A percentile compares a stretch with the other conserved stretches of the same genome.
Evolutionary conservation across 2,329 filamentous ascomycete genomes (phyloP).

Genomic region (Fusarium albidum): DNA sequence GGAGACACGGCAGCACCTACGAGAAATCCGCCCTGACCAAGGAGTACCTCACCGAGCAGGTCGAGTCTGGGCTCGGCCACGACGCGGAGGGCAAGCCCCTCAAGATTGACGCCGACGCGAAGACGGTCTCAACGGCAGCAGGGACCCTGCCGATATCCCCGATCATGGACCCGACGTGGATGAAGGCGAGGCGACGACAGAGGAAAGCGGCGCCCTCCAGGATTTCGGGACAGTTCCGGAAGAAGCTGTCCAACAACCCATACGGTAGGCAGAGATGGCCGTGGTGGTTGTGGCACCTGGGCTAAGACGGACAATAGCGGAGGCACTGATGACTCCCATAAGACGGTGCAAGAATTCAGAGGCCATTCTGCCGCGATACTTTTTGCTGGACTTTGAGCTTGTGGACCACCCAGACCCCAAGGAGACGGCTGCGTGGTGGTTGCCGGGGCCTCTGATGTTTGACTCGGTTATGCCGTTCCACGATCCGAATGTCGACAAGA

Average conservation of each 20-base stretch:
- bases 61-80: conserved; percentile 44
- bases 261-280: conserved; percentile 59
- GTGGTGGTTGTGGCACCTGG: neutral
- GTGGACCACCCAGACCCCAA: conserved; percentile 64
- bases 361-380: conserved; percentile 63
- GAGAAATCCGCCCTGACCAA: conserved; percentile 40
- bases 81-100: conserved; percentile 42
- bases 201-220: conserved; percentile 48
- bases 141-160: conserved; percentile 63
- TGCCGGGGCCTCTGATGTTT: conserved; percentile 56
- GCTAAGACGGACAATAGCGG: conserved; percentile 53
- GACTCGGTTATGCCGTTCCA: conserved; percentile 33
- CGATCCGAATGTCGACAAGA: neutral
- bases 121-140: conserved; percentile 54
- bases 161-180: conserved; percentile 60
- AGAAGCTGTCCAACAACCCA: conserved; percentile 66
- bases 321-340: conserved; percentile 67
- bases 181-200: conserved; percentile 53
- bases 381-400: conserved; percentile 69
- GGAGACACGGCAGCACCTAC: conserved; percentile 46
- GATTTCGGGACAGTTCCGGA: conserved; percentile 59
- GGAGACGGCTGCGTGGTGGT: conserved; percentile 60
- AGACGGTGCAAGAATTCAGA: conserved; percentile 63
- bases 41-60: conserved; percentile 42
- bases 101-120: conserved; percentile 49